Percentiles rank a stretch among this genome's conserved stretches.
Evolutionary conservation across 805 yeast genomes (phyloP).

Genomic region (Schwanniomyces vanrijiae): DNA sequence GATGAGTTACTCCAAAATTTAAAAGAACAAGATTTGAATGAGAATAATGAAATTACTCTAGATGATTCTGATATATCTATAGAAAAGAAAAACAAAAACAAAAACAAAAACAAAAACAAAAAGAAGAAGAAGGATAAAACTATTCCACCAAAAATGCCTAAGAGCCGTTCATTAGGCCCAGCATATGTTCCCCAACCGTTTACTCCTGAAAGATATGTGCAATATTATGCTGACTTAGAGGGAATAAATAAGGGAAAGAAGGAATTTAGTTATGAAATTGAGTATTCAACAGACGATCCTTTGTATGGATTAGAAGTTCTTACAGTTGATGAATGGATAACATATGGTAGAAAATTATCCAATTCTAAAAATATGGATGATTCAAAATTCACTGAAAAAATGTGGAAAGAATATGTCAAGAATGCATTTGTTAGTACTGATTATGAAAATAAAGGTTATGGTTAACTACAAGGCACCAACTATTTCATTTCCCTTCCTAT

Average conservation of each 20-base stretch:
- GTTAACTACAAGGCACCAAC: no score
- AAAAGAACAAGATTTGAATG: constrained; percentile 25
- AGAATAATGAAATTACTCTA: constrained; percentile 11
- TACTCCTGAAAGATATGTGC: constrained; percentile 71
- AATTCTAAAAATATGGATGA: constrained; percentile 12
- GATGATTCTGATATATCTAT: background rate
- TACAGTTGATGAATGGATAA: constrained; percentile 62
- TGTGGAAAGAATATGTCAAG: constrained; percentile 59
- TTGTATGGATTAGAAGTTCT: constrained; percentile 54
- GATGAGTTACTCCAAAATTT: constrained; percentile 32
- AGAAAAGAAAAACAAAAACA: constrained; percentile 13
- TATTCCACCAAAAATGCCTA: constrained; percentile 61
- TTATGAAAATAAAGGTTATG: constrained; percentile 53
- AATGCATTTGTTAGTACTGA: constrained; percentile 66
- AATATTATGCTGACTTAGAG: constrained; percentile 67
- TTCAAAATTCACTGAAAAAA: constrained; percentile 21
- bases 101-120: constrained; percentile 13
- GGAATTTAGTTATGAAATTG: constrained; percentile 58
- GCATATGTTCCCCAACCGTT: constrained; percentile 71
- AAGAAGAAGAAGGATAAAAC: constrained; percentile 52
- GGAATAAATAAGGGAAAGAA: constrained; percentile 44
- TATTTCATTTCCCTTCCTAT: no score
- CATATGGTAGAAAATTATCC: constrained; percentile 54
- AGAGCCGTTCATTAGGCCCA: constrained; percentile 61
- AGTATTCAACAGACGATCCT: constrained; percentile 66